These are phyloP conservation scores for Petrea volubilis DNA, from an alignment of 257 asterid genomes.

Conservation along the genomic window DNA sequence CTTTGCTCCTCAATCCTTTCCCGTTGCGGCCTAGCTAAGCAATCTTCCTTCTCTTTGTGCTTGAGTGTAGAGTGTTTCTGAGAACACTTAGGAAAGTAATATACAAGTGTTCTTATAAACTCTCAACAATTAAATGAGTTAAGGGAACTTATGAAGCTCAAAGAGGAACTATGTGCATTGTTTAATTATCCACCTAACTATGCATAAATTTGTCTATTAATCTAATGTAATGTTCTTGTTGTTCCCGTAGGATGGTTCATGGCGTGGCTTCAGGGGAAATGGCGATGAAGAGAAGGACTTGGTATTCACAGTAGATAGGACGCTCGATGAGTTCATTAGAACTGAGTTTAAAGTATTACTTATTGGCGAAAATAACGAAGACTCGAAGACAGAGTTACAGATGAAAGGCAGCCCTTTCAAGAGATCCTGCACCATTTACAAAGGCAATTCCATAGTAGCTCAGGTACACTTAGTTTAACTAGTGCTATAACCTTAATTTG, in stretches of 20 bases:
- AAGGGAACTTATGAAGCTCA: no score
- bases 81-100: no score
- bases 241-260: constrained; percentile 57
- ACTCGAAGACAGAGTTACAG: constrained; percentile 49
- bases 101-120: no score
- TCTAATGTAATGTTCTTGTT: constrained; percentile 16
- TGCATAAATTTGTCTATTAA: no score
- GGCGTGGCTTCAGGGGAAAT: constrained; percentile 64
- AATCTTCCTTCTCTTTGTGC: no score
- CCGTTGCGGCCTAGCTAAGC: no score
- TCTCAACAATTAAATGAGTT: no score
- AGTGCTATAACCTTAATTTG: neutral
- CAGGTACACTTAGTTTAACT: constrained; percentile 48
- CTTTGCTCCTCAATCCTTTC: no score
- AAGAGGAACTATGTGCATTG: no score
- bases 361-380: constrained; percentile 40
- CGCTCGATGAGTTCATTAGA: constrained; percentile 39
- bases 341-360: constrained; percentile 64
- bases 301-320: constrained; percentile 57
- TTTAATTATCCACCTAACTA: no score
- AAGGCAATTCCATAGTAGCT: constrained; percentile 68
- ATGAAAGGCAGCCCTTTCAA: constrained; percentile 88
- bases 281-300: constrained; percentile 39
- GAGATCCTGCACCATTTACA: constrained; percentile 89
- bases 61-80: no score